Base-by-base conservation (phyloP, 2,329 filamentous ascomycete species). In the Zymoseptoria passerinii region DNA sequence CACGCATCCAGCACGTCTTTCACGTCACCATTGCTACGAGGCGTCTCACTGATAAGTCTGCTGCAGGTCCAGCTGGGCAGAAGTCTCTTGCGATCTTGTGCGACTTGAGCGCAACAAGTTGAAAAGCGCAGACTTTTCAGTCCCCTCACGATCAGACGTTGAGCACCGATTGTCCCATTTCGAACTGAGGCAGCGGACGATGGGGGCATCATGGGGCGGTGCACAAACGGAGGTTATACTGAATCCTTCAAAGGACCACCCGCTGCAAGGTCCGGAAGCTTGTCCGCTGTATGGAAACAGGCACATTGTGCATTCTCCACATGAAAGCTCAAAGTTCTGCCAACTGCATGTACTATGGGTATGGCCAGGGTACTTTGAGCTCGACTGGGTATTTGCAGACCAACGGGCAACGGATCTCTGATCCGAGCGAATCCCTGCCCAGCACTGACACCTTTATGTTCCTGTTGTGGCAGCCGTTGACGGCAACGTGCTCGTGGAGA, bases 401-500 rank as follows among this genome's bases (percentile, higher is more conserved):
- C 35, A 44, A 6, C 35, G 35, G 35, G 35, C 35, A 16, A 44
- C 35, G 35, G 35, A 44, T 44, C 16, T 44, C 10, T 16, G 35
- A 44, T 44, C 35, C 35, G 35, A 44, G 35, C 35, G 35, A 44
- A 44, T 44, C 35, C 35, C n/a, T 44, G 35, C 13, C 35, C n/a
- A 44, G 35, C 35, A n/a, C 13, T 16, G 35, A n/a, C 16, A 44
- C 35, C 35, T 16, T 40, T 16, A 40, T 3, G 35, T 16, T 40
- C 35, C 35, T 40, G 35, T 44, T 44, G 35, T n/a, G 35, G 35
- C 4, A 44, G 35, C 35, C 35, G 35, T 44, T 44, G 28, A 27
- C 50, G 23, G 50, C 50, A 52, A 28, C 50, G 50, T 28, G 50
- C 50, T 52, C 50, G 50, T 52, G 50, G 50, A 52, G 19, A 52